Conservation (phyloP, 768 basidiomycete species). For the Suillus paluster region DNA sequence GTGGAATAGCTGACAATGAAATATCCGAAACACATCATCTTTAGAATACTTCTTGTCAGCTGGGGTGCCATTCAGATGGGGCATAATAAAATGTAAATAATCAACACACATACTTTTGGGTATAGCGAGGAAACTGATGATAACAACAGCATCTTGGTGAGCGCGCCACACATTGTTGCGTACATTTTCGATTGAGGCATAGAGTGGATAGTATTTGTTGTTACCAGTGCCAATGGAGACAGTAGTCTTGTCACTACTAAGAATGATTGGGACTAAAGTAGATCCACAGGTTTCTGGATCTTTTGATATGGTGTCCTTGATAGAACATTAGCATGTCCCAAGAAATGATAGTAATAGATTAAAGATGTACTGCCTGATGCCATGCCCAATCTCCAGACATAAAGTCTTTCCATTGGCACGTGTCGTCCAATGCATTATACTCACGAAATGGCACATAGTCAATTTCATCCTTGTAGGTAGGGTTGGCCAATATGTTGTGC, state of each 20-base stretch:
- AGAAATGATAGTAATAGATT: slow-evolving; percentile 28
- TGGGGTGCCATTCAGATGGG: background rate
- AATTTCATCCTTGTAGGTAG: slow-evolving; percentile 22
- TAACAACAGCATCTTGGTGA: slow-evolving; percentile 3
- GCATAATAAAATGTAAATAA: no score
- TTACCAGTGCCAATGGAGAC: slow-evolving; percentile 26
- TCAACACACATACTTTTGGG: slow-evolving; percentile 4
- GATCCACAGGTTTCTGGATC: slow-evolving; percentile 15
- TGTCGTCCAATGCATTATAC: slow-evolving; percentile 7
- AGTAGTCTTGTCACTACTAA: slow-evolving; percentile 29
- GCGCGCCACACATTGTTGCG: slow-evolving; percentile 15
- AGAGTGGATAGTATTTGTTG: slow-evolving; percentile 23
- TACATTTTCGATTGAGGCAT: slow-evolving; percentile 19
- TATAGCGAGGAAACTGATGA: slow-evolving; percentile 9
- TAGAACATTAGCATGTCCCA: no score
- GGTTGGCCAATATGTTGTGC: slow-evolving; percentile 25
- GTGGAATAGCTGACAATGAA: slow-evolving; percentile 34
- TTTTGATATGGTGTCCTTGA: background rate
- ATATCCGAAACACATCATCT: slow-evolving; percentile 29
- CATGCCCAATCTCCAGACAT: slow-evolving; percentile 38
- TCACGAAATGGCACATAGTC: slow-evolving; percentile 23
- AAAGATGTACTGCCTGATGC: no score
- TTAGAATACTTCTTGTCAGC: slow-evolving; percentile 8
- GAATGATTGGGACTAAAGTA: slow-evolving; percentile 21
- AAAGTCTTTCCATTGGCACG: slow-evolving; percentile 18